phyloP scores from a whole-genome alignment of 2,329 filamentous ascomycete species.

The Aspergillus sp. region DNA sequence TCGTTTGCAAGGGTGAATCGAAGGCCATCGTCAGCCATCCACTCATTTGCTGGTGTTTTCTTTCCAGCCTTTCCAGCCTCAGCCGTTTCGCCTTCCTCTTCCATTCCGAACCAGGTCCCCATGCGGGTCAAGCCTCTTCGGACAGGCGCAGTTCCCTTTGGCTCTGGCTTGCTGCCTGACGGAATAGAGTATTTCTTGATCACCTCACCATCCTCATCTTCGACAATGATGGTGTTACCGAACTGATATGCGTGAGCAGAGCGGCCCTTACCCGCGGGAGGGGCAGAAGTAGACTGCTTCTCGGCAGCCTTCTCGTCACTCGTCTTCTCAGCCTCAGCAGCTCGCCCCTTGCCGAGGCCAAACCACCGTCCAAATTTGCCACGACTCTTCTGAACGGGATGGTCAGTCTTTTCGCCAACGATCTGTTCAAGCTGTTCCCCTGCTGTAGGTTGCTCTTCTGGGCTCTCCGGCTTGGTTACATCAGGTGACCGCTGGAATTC shows the following conservation, averaged over 20 bases:
- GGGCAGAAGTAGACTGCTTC: slow-evolving; percentile 21
- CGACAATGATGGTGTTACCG: slow-evolving; percentile 69
- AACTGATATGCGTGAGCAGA: slow-evolving; percentile 68
- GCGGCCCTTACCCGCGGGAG: slow-evolving; percentile 40
- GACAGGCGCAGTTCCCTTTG: slow-evolving; percentile 42
- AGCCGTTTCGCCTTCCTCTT: slow-evolving; percentile 34
- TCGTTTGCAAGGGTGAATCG: slow-evolving; percentile 61
- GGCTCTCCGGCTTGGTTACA: slow-evolving; percentile 48
- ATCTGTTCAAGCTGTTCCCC: slow-evolving; percentile 44
- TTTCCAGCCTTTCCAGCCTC: slow-evolving; percentile 28
- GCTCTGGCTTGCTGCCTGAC: slow-evolving; percentile 29
- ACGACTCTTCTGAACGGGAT: slow-evolving; percentile 44
- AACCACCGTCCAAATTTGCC: slow-evolving; percentile 49
- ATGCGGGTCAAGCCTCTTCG: slow-evolving; percentile 57
- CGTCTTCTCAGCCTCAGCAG: slow-evolving; percentile 24
- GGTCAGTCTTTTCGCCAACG: slow-evolving; percentile 34
- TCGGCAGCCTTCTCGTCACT: slow-evolving; percentile 22
- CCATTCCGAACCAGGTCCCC: slow-evolving; percentile 57
- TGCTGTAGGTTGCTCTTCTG: slow-evolving; percentile 45
- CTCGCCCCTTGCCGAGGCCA: slow-evolving; percentile 39
- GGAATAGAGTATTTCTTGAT: slow-evolving; percentile 69
- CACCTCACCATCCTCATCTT: slow-evolving; percentile 68
- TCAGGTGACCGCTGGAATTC: slow-evolving; percentile 43
- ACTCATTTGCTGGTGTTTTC: slow-evolving; percentile 31
- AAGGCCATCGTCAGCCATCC: slow-evolving; percentile 51